Percentiles rank a stretch among this genome's conserved stretches.
These are phyloP conservation scores for Scheffersomyces cryptocercus DNA, from an alignment of 1,139 yeast genomes.

Conservation along the genomic window DNA sequence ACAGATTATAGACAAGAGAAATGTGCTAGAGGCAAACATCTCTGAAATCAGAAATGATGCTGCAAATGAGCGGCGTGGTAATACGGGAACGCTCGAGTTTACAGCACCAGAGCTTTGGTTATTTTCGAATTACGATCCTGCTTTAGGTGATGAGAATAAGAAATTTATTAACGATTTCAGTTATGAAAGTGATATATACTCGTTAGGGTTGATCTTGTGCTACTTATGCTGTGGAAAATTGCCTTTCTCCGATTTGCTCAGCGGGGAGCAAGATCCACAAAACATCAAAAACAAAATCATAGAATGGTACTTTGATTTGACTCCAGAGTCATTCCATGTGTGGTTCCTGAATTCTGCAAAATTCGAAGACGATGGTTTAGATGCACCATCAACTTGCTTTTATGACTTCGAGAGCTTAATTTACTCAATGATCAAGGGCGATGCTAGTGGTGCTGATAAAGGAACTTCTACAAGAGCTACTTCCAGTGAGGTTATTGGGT, in stretches of 20 bases:
- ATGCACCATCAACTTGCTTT: slow-evolving; percentile 8
- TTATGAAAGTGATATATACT: slow-evolving; percentile 74
- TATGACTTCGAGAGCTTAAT: slow-evolving; percentile 24
- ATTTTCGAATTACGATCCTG: slow-evolving; percentile 24
- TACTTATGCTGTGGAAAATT: slow-evolving; percentile 68
- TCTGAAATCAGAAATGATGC: slow-evolving; percentile 7
- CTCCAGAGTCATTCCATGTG: slow-evolving; percentile 17
- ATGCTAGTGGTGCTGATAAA: slow-evolving; percentile 6
- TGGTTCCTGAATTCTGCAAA: slow-evolving; percentile 24
- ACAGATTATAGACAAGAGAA: slow-evolving; percentile 57
- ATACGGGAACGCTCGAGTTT: slow-evolving; percentile 84
- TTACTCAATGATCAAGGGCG: slow-evolving; percentile 36
- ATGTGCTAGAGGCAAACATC: slow-evolving; percentile 10
- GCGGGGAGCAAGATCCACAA: slow-evolving; percentile 38
- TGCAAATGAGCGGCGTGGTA: slow-evolving; percentile 47
- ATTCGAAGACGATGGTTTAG: slow-evolving; percentile 7
- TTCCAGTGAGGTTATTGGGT: slow-evolving; percentile 20
- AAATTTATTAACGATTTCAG: slow-evolving; percentile 53
- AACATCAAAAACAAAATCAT: slow-evolving; percentile 26
- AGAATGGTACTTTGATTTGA: slow-evolving; percentile 30
- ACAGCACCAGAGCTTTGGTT: slow-evolving; percentile 80
- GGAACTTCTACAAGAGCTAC: slow-evolving; percentile 9
- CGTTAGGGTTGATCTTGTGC: slow-evolving; percentile 78
- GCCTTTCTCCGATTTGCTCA: slow-evolving; percentile 48
- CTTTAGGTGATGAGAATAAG: slow-evolving; percentile 14